A percentile compares a stretch with the other conserved stretches of the same genome.
Conservation (phyloP, 805 yeast genomes). For the Lipomyces mesembrius region DNA sequence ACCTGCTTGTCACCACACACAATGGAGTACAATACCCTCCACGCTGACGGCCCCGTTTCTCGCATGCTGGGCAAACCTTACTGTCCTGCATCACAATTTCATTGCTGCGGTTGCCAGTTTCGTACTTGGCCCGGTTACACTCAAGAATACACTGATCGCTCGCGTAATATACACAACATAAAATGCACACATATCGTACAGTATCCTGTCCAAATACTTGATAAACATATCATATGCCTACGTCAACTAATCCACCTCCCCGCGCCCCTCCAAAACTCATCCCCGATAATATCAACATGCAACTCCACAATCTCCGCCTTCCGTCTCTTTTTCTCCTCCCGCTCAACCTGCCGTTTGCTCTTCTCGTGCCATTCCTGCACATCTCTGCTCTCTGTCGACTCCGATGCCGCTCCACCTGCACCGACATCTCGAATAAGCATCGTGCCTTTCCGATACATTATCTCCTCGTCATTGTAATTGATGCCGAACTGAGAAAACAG, state of each 20-base stretch:
- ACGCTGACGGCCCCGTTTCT: too few species aligned
- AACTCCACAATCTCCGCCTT: constrained; percentile 53
- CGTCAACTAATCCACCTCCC: constrained; percentile 10
- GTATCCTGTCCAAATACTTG: too few species aligned
- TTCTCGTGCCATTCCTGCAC: constrained; percentile 14
- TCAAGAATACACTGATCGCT: too few species aligned
- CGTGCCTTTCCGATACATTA: constrained; percentile 85
- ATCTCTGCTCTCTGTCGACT: constrained; percentile 14
- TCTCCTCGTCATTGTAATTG: constrained; percentile 90
- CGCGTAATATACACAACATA: too few species aligned
- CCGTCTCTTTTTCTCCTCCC: constrained; percentile 54
- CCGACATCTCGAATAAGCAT: constrained; percentile 55
- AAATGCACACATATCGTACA: too few species aligned
- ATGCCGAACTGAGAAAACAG: constrained; percentile 76
- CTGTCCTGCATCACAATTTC: too few species aligned
- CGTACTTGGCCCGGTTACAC: too few species aligned
- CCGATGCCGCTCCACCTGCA: constrained; percentile 10
- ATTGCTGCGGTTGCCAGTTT: too few species aligned
- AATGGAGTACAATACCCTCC: too few species aligned
- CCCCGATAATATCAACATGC: constrained; percentile 68
- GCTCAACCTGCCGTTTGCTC: constrained; percentile 55
- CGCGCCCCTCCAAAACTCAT: constrained; percentile 60
- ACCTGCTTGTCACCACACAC: neutral
- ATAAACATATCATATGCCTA: too few species aligned
- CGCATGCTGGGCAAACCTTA: too few species aligned